Conservation (phyloP, 345 rosid species). For the Salix viminalis region DNA sequence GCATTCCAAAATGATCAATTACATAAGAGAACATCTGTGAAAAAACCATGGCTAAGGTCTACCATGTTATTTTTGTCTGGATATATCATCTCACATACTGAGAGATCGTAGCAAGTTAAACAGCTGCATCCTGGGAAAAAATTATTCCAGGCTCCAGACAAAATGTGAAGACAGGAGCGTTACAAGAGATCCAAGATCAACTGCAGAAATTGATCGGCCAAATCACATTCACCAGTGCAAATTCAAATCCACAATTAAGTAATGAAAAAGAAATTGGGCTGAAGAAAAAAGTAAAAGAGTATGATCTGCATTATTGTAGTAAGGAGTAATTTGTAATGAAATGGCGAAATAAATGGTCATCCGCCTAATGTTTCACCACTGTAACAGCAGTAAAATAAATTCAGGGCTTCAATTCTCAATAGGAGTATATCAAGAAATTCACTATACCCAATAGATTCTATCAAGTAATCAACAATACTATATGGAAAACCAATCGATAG, state of each 20-base stretch:
- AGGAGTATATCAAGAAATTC: background rate
- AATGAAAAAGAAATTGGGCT: background rate
- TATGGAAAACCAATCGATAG: background rate
- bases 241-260: background rate
- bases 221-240: background rate
- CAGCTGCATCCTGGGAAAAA: background rate
- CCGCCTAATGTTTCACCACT: background rate
- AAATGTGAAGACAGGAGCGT: background rate
- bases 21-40: background rate
- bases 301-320: background rate
- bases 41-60: background rate
- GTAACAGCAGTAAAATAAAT: background rate
- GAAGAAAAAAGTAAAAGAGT: background rate
- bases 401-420: slow-evolving; percentile 1
- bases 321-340: background rate
- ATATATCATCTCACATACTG: background rate
- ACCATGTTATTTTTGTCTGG: background rate
- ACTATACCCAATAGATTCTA: background rate
- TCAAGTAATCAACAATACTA: background rate
- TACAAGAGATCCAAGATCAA: background rate
- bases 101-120: background rate
- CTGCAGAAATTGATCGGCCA: background rate
- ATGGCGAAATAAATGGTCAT: background rate
- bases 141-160: background rate
- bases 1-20: background rate